Evolutionary conservation across 768 basidiomycete genomes (phyloP).

Genomic region (Boletus bicolor): DNA sequence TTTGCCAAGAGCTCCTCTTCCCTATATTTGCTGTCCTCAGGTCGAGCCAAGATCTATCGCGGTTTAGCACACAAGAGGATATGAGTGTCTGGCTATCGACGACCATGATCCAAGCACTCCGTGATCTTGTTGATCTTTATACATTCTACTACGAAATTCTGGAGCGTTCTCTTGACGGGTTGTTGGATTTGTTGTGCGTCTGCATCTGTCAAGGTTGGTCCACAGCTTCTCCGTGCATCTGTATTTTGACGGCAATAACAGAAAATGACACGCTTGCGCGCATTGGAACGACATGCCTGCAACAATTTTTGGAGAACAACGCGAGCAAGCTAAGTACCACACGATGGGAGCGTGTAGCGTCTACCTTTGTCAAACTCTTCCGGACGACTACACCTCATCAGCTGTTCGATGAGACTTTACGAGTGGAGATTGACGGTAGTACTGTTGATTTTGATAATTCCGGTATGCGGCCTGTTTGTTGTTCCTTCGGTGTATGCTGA

Average conservation of each 20-base stretch:
- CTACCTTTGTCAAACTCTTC: constrained; percentile 95
- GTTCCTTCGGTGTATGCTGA: constrained; percentile 9
- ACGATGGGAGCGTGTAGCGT: constrained; percentile 89
- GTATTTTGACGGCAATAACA: constrained; percentile 32
- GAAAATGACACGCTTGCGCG: constrained; percentile 98
- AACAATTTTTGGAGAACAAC: constrained; percentile 93
- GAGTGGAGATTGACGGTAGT: constrained; percentile 73
- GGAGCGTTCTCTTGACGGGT: constrained; percentile 87
- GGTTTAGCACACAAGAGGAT: constrained; percentile 95
- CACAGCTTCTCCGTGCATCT: not conserved
- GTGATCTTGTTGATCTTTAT: constrained; percentile 93
- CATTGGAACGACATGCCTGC: constrained; percentile 96
- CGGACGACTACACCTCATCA: constrained; percentile 96
- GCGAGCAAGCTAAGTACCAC: constrained; percentile 78
- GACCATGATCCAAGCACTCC: constrained; percentile 96
- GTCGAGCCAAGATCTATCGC: constrained; percentile 85
- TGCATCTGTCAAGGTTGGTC: constrained; percentile 94
- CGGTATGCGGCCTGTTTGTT: constrained; percentile 16
- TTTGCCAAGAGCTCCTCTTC: constrained; percentile 94
- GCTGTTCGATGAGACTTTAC: constrained; percentile 87
- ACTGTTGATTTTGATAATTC: constrained; percentile 53
- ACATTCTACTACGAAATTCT: constrained; percentile 92
- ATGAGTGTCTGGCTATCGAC: constrained; percentile 99
- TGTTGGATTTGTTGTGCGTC: constrained; percentile 88
- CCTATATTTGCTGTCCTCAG: constrained; percentile 97